Conservation (phyloP, 129 eudicot genomes). For the Mikania micrantha region DNA sequence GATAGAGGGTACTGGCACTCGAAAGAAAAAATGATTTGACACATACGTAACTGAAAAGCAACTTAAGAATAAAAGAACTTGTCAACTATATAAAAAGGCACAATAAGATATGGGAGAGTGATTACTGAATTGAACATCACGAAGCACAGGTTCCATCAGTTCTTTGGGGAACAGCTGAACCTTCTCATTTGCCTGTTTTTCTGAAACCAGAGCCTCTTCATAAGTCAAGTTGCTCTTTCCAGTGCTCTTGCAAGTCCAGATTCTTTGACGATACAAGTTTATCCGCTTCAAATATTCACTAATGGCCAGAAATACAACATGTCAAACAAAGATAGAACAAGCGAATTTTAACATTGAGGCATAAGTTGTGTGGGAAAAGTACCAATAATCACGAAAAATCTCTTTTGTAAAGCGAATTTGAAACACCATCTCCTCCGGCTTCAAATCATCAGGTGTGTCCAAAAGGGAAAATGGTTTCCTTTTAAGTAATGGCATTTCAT, state of each 20-base stretch:
- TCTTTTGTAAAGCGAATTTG: constrained; percentile 88
- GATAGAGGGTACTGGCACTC: background rate
- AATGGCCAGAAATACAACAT: background rate
- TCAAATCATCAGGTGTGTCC: constrained; percentile 71
- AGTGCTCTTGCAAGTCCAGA: constrained; percentile 86
- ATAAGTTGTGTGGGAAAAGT: background rate
- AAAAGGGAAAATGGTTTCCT: constrained; percentile 51
- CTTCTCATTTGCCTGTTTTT: constrained; percentile 61
- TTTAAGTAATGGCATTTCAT: constrained; percentile 69
- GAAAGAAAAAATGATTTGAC: background rate
- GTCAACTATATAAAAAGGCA: background rate
- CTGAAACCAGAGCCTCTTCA: constrained; percentile 88
- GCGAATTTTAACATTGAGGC: background rate
- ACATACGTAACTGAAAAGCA: background rate
- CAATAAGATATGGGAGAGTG: background rate
- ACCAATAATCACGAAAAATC: constrained; percentile 81
- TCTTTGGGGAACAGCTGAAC: constrained; percentile 73
- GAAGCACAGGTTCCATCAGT: constrained; percentile 61
- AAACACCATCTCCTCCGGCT: constrained; percentile 66
- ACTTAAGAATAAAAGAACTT: background rate
- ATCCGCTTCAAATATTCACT: constrained; percentile 85
- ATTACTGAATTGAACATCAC: constrained; percentile 85
- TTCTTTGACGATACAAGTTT: constrained; percentile 65
- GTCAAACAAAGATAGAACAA: background rate
- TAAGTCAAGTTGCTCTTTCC: constrained; percentile 83